Base-by-base conservation (phyloP, 2,329 filamentous ascomycete species). In the Fusarium setosum region DNA sequence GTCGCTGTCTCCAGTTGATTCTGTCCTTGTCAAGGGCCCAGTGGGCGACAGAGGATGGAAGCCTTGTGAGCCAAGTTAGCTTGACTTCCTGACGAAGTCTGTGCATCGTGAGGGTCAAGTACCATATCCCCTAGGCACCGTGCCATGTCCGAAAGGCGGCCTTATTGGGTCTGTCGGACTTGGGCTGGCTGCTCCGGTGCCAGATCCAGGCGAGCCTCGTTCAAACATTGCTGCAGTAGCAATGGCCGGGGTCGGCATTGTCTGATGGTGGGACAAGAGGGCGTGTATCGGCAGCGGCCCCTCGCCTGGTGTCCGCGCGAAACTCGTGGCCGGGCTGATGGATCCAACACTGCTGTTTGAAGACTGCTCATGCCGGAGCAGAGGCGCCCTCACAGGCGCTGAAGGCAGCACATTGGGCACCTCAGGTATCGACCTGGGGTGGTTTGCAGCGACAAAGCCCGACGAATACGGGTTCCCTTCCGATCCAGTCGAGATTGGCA, bases 271-370 rank as follows among this genome's bases (percentile, higher is more conserved):
- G 3, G 80, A 80, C 18, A 88, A 73, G 1, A 88, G 75, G 0
- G 84, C 81, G 63, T 87, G 85, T 21, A 88, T 87, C 2, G 86
- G 84, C 11, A 88, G 67, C 1, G 83, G 77, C 0, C 83, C 81
- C 34, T 87, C 85, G 44, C 82, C 80, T 1, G 82, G 79, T 5
- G 81, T 82, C 38, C 84, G 77, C 3, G 70, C 63, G 50, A 73
- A 73, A 31, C 72, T 75, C 17, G 62, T 62, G 20, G 76, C 77
- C 2, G 82, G 81, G 13, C 75, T 79, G 3, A 75, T 70, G 3
- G 83, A 82, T 2, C 77, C 76, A 37, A 76, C 73, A 44, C 81
- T 85, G 29, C 80, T 80, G 15, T 68, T 75, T 5, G 82, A 84
- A 4, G 81, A 82, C 18, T 79, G 77, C 40, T 86, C 83, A 24